Evolutionary conservation across 176 grass and related monocot genomes (phyloP).

Genomic region (Bolboschoenus planiculmis): DNA sequence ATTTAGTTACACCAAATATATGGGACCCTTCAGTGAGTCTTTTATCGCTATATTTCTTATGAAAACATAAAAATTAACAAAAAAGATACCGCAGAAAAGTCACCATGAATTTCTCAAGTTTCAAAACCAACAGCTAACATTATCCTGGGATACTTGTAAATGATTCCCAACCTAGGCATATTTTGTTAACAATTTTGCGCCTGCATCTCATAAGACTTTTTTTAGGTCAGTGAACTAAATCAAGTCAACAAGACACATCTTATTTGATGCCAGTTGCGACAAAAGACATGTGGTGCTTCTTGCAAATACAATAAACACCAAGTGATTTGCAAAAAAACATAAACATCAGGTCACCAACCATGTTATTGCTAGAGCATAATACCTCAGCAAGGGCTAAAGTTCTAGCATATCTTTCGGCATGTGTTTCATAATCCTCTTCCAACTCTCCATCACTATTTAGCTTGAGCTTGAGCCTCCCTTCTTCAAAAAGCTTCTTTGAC

Average conservation of each 20-base stretch:
- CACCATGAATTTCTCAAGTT: neutral
- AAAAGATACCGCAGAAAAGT: neutral
- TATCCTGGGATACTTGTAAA: neutral
- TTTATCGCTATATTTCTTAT: neutral
- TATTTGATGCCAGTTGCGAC: neutral
- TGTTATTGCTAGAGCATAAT: neutral
- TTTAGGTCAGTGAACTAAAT: neutral
- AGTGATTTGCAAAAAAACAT: neutral
- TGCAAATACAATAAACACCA: neutral
- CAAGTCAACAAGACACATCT: neutral
- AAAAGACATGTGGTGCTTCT: neutral
- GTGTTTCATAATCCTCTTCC: conserved; percentile 88
- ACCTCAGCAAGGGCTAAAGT: conserved; percentile 72
- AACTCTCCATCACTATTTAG: conserved; percentile 89
- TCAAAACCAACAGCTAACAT: neutral
- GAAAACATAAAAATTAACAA: neutral
- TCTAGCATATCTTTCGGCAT: conserved; percentile 78
- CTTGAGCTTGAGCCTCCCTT: conserved; percentile 82
- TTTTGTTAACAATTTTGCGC: neutral
- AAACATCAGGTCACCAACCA: neutral
- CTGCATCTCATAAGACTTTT: neutral
- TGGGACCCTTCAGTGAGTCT: neutral
- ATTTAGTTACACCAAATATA: neutral
- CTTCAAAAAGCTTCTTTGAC: conserved; percentile 68
- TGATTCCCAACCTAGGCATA: neutral